A percentile compares a stretch with the other conserved stretches of the same genome.
Evolutionary conservation across 805 yeast genomes (phyloP).

Genomic region (Zygosaccharomyces lentus): DNA sequence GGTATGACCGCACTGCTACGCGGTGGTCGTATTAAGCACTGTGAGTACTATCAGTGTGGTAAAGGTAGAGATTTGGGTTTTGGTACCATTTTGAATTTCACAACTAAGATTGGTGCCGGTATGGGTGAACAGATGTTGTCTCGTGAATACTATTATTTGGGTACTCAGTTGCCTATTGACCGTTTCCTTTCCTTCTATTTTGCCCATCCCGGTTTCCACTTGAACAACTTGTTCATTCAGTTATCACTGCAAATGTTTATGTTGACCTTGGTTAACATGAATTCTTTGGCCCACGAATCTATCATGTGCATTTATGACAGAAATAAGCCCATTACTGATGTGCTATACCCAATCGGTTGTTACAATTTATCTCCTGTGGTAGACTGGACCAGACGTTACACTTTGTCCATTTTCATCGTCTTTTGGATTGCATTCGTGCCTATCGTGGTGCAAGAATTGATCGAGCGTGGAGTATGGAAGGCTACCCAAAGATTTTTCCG

Average conservation of each 20-base stretch:
- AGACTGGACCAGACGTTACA: slow-evolving; percentile 79
- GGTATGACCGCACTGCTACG: slow-evolving; percentile 80
- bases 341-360: slow-evolving; percentile 64
- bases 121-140: slow-evolving; percentile 89
- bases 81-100: slow-evolving; percentile 79
- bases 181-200: slow-evolving; percentile 78
- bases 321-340: slow-evolving; percentile 63
- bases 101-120: slow-evolving; percentile 87
- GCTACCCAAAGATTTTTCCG: slow-evolving; percentile 64
- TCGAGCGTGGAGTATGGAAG: slow-evolving; percentile 78
- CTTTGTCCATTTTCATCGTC: slow-evolving; percentile 75
- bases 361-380: slow-evolving; percentile 68
- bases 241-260: slow-evolving; percentile 69
- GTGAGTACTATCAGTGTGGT: slow-evolving; percentile 87
- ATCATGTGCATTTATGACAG: slow-evolving; percentile 63
- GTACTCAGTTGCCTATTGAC: slow-evolving; percentile 76
- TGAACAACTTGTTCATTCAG: slow-evolving; percentile 74
- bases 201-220: slow-evolving; percentile 85
- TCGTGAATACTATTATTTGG: slow-evolving; percentile 76
- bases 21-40: slow-evolving; percentile 85
- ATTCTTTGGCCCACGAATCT: slow-evolving; percentile 68
- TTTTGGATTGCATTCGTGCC: slow-evolving; percentile 79
- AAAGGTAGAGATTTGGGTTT: slow-evolving; percentile 87
- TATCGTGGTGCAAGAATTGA: slow-evolving; percentile 70
- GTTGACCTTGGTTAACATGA: slow-evolving; percentile 65